These are phyloP conservation scores for Didymella pomorum DNA, from an alignment of 2,329 filamentous ascomycete genomes.

Conservation along the genomic window DNA sequence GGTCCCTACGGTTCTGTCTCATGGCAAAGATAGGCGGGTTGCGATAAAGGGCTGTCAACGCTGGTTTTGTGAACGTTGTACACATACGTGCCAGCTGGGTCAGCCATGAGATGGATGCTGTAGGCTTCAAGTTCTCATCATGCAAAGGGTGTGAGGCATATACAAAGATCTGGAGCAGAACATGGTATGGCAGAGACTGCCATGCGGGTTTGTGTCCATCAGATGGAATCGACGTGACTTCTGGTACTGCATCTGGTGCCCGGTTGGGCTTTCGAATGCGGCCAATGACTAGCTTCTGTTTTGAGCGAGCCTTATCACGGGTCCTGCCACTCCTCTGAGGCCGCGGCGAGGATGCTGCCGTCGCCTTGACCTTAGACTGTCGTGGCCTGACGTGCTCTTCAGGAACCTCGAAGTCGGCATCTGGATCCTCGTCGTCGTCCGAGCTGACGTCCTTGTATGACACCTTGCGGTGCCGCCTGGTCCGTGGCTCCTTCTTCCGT, in stretches of 20 bases:
- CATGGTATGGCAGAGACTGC: conserved; percentile 67
- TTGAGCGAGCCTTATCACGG: conserved; percentile 15
- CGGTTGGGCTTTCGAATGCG: conserved; percentile 40
- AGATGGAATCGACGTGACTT: conserved; percentile 31
- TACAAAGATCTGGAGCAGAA: conserved; percentile 74
- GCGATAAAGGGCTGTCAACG: conserved; percentile 75
- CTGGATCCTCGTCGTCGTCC: conserved; percentile 38
- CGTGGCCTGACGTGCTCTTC: conserved; percentile 24
- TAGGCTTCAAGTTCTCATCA: conserved; percentile 55
- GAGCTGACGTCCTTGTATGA: conserved; percentile 48
- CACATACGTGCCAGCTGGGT: conserved; percentile 67
- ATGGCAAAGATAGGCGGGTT: conserved; percentile 69
- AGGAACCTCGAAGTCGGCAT: conserved; percentile 38
- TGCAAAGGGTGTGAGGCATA: conserved; percentile 69
- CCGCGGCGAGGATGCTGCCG: conserved; percentile 18
- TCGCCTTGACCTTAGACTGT: conserved; percentile 21
- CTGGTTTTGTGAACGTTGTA: conserved; percentile 73
- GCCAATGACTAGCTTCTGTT: conserved; percentile 32
- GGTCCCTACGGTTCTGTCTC: conserved; percentile 54
- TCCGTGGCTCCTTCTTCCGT: conserved; percentile 17
- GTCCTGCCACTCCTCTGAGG: conserved; percentile 17
- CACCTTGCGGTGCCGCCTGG: conserved; percentile 27
- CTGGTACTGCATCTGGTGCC: conserved; percentile 3
- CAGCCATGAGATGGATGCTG: conserved; percentile 67
- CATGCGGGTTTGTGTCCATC: conserved; percentile 39